Percentiles rank a stretch among this genome's conserved stretches.
These are phyloP conservation scores for Mimosa pudica DNA, from an alignment of 306 rosid species.

Conservation along the genomic window DNA sequence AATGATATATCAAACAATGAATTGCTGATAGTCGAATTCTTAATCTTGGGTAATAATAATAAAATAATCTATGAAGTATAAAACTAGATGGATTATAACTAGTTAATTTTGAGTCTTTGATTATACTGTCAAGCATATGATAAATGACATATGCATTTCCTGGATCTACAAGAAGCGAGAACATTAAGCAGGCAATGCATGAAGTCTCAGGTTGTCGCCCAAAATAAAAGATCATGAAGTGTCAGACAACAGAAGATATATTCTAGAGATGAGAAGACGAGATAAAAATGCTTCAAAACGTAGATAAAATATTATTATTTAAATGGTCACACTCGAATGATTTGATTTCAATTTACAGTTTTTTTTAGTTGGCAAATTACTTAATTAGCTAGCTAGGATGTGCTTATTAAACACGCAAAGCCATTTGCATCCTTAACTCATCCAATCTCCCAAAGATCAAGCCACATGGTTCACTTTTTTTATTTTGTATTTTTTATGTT, in stretches of 20 bases:
- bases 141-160: background rate
- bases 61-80: background rate
- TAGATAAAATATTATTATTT: background rate
- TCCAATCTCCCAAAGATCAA: background rate
- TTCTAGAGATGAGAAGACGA: background rate
- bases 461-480: background rate
- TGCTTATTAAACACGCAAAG: constrained; percentile 13
- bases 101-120: background rate
- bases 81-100: background rate
- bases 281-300: background rate
- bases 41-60: background rate
- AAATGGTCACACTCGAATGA: background rate
- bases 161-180: background rate
- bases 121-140: background rate
- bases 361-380: background rate
- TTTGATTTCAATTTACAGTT: background rate
- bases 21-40: background rate
- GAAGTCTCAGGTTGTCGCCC: background rate
- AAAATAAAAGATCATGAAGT: too few relatives aligned
- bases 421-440: background rate
- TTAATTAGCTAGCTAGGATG: background rate
- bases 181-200: background rate
- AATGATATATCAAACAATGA: background rate
- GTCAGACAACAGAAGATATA: background rate
- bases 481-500: background rate